Percentiles rank a stretch among this genome's conserved stretches.
phyloP scores from a whole-genome alignment of 2,329 filamentous ascomycete genomes.

The Colletotrichum acutatum region DNA sequence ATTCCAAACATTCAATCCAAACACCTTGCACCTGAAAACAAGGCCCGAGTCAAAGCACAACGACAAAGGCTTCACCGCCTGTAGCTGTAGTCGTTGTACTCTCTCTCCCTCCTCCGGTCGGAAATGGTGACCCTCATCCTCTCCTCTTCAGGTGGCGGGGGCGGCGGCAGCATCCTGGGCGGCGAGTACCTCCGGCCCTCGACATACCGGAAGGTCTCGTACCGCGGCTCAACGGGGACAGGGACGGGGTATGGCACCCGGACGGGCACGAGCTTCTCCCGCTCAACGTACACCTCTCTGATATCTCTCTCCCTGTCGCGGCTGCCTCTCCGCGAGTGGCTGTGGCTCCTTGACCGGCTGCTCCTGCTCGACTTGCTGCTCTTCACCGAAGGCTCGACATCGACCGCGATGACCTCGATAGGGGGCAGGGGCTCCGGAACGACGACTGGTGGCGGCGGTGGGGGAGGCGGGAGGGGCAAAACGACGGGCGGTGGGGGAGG shows the following conservation, averaged over 20 bases:
- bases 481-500: conserved; percentile 37
- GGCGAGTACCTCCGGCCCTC: conserved; percentile 56
- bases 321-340: conserved; percentile 41
- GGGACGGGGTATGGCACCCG: conserved; percentile 54
- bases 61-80: not conserved
- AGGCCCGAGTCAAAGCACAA: not conserved
- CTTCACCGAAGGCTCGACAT: conserved; percentile 40
- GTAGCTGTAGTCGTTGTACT: conserved; percentile 45
- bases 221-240: conserved; percentile 46
- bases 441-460: conserved; percentile 37
- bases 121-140: conserved; percentile 46
- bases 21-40: not conserved
- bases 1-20: not conserved
- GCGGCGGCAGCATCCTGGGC: conserved; percentile 44
- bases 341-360: conserved; percentile 41
- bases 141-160: conserved; percentile 45
- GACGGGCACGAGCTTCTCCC: conserved; percentile 59
- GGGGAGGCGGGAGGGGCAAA: conserved; percentile 41
- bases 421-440: conserved; percentile 37
- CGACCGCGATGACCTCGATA: conserved; percentile 43
- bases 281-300: conserved; percentile 61
- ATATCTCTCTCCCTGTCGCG: conserved; percentile 26
- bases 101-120: conserved; percentile 45
- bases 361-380: conserved; percentile 23
- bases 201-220: conserved; percentile 64